Evolutionary conservation across 2,329 filamentous ascomycete genomes (phyloP).

Genomic region (Aspergillus sp.): DNA sequence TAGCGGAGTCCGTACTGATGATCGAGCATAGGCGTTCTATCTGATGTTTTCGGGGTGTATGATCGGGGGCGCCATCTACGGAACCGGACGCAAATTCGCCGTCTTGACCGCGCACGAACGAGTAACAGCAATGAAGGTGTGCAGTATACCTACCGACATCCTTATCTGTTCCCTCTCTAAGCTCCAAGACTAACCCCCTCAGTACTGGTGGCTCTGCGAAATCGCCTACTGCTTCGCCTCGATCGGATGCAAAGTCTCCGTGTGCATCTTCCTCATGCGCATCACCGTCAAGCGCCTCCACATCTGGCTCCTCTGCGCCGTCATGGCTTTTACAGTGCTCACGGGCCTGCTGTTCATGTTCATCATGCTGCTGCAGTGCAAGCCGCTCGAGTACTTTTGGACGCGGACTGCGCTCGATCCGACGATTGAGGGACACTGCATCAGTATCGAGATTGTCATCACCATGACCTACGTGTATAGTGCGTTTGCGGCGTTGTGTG

Average conservation of each 20-base stretch:
- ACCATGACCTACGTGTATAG: constrained; percentile 42
- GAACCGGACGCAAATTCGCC: constrained; percentile 31
- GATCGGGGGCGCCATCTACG: constrained; percentile 24
- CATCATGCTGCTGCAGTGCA: constrained; percentile 59
- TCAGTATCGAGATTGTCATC: constrained; percentile 42
- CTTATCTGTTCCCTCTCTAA: neutral
- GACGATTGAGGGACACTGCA: constrained; percentile 45
- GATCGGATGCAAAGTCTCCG: constrained; percentile 54
- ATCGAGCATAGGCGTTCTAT: constrained; percentile 5
- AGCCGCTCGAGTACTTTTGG: constrained; percentile 58
- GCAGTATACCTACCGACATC: neutral
- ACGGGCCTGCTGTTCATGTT: constrained; percentile 56
- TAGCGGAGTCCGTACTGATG: neutral
- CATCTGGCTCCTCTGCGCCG: constrained; percentile 50
- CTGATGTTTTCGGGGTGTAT: constrained; percentile 10
- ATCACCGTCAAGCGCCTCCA: constrained; percentile 51
- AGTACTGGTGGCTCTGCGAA: constrained; percentile 58
- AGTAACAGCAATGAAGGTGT: constrained; percentile 30
- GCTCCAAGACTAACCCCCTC: neutral
- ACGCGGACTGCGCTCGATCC: constrained; percentile 31
- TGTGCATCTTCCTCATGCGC: constrained; percentile 58
- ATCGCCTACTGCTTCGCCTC: constrained; percentile 55
- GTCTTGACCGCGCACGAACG: constrained; percentile 22
- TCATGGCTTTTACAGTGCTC: constrained; percentile 50
- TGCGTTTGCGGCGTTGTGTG: constrained; percentile 43